Evolutionary conservation across 1,284 basidiomycete genomes (phyloP).

Genomic region (Fomitopsis pinicola): DNA sequence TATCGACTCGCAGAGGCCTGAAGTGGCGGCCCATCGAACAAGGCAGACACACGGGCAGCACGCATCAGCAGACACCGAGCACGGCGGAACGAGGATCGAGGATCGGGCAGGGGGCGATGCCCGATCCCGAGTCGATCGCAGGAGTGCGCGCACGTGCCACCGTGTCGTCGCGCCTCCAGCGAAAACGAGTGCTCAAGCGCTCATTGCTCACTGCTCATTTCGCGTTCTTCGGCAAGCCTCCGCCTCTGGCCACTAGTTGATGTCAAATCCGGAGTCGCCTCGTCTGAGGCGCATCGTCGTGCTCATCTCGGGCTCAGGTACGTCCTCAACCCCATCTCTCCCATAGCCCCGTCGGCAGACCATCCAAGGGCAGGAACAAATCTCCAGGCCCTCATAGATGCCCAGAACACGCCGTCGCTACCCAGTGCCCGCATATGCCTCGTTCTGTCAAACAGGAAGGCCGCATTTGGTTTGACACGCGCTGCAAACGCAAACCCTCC

Average conservation of each 20-base stretch:
- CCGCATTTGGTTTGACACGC: constrained; percentile 85
- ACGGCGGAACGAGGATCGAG: too few species aligned
- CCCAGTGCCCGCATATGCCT: constrained; percentile 72
- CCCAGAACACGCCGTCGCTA: constrained; percentile 60
- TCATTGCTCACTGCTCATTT: too few species aligned
- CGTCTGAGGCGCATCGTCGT: constrained; percentile 49
- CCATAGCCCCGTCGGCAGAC: background rate
- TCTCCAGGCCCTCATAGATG: constrained; percentile 94
- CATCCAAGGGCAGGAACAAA: constrained; percentile 70
- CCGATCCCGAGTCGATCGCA: too few species aligned
- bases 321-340: constrained; percentile 11
- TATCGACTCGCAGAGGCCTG: too few species aligned
- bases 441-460: constrained; percentile 92
- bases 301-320: constrained; percentile 84
- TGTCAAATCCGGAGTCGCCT: constrained; percentile 15
- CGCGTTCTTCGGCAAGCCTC: background rate
- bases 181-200: too few species aligned
- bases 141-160: background rate
- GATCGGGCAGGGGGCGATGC: too few species aligned
- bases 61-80: too few species aligned
- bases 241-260: background rate
- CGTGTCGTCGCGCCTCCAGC: background rate
- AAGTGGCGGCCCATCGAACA: too few species aligned
- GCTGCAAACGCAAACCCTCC: constrained; percentile 67
- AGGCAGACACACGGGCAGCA: too few species aligned